Evolutionary conservation across 768 basidiomycete species (phyloP).

Genomic region (Collybia mongolica): DNA sequence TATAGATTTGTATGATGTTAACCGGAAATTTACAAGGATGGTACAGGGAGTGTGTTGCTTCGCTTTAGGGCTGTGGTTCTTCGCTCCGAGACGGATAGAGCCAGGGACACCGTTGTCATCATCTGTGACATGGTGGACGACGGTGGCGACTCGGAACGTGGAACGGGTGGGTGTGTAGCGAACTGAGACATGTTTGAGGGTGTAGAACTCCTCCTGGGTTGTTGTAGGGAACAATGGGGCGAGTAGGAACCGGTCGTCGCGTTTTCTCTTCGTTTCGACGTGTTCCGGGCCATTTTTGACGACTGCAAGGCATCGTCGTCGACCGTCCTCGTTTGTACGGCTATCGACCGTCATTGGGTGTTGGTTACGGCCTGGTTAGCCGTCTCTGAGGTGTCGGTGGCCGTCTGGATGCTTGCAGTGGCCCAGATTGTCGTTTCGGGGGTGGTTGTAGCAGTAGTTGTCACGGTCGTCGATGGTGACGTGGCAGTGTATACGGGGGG

Average conservation of each 20-base stretch:
- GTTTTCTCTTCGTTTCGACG: neutral
- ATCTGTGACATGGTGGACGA: neutral
- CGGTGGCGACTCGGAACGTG: neutral
- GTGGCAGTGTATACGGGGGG: neutral
- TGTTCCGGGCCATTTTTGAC: neutral
- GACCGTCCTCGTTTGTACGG: neutral
- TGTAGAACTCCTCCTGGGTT: neutral
- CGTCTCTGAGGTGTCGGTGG: too few species aligned
- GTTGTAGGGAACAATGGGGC: neutral
- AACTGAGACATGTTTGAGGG: neutral
- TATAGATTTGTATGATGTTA: conserved; percentile 1
- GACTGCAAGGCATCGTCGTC: neutral
- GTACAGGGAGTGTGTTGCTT: neutral
- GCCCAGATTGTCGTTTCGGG: too few species aligned
- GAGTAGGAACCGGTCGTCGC: neutral
- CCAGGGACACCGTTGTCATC: neutral
- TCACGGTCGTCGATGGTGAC: neutral
- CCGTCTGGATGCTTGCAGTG: neutral
- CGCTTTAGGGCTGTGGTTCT: neutral
- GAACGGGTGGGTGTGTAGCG: neutral
- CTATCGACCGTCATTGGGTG: neutral
- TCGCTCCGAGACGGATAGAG: neutral
- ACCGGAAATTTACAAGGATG: conserved; percentile 25
- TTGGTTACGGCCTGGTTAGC: too few species aligned
- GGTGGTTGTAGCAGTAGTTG: too few species aligned